Percentiles rank a stretch among this genome's conserved stretches.
These are phyloP conservation scores for Endogone sp. DNA, from an alignment of 192 early-diverging fungal species.

Conservation along the genomic window DNA sequence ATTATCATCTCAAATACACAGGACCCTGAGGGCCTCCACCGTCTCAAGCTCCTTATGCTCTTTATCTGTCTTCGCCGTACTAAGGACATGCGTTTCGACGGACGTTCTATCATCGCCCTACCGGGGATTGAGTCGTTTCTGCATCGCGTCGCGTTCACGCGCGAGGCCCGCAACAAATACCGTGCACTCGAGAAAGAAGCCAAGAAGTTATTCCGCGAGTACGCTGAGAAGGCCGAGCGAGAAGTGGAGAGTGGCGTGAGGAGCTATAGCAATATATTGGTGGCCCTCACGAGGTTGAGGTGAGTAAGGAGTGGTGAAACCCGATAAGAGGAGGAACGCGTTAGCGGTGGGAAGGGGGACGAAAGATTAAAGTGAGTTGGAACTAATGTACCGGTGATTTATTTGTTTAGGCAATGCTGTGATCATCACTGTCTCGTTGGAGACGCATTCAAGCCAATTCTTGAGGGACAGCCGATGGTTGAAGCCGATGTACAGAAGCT, in stretches of 20 bases:
- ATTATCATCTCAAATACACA: not conserved
- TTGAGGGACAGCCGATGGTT: not conserved
- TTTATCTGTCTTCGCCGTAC: constrained; percentile 52
- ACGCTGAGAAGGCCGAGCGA: not conserved
- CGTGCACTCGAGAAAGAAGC: not conserved
- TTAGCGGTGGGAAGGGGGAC: too few relatives aligned
- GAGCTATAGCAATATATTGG: not conserved
- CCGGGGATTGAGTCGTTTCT: constrained; percentile 23
- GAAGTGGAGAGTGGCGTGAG: not conserved
- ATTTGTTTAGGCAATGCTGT: not conserved
- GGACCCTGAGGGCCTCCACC: not conserved
- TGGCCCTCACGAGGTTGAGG: not conserved
- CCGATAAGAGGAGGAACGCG: too few relatives aligned
- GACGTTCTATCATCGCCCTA: constrained; percentile 56
- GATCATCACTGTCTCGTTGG: not conserved
- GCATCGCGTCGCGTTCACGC: not conserved
- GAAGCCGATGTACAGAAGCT: not conserved
- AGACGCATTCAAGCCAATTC: not conserved
- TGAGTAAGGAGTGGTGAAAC: too few relatives aligned
- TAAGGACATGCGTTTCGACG: constrained; percentile 53
- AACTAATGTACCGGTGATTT: not conserved
- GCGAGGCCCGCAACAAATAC: not conserved
- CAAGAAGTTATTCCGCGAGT: not conserved
- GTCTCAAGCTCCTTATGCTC: constrained; percentile 5
- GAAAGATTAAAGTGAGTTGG: too few relatives aligned